A percentile compares a stretch with the other conserved stretches of the same genome.
phyloP scores from a whole-genome alignment of 2,329 filamentous ascomycete genomes.

The Fusarium poae region DNA sequence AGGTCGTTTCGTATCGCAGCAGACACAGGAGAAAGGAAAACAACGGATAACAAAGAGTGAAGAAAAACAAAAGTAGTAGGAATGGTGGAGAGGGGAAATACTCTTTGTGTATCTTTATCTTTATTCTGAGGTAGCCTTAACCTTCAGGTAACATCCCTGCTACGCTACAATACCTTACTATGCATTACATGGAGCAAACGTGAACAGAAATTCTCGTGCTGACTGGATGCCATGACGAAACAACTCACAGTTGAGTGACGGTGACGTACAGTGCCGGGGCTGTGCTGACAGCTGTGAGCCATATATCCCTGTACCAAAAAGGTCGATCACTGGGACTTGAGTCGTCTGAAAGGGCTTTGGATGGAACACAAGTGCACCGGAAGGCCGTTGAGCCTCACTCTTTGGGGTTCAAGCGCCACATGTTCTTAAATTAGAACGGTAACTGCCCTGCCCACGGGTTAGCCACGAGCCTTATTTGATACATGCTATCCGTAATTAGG shows the following conservation, averaged over 20 bases:
- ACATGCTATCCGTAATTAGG: neutral
- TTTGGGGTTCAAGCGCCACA: slow-evolving; percentile 24
- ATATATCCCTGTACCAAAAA: slow-evolving; percentile 30
- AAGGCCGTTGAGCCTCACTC: slow-evolving; percentile 35
- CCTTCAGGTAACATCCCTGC: slow-evolving; percentile 29
- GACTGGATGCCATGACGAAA: slow-evolving; percentile 42
- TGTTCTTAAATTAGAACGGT: slow-evolving; percentile 44
- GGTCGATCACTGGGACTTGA: slow-evolving; percentile 32
- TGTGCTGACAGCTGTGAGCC: slow-evolving; percentile 43
- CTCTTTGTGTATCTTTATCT: neutral
- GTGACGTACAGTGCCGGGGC: slow-evolving; percentile 49
- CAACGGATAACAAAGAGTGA: slow-evolving; percentile 30
- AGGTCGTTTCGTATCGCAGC: slow-evolving; percentile 8
- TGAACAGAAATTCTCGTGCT: slow-evolving; percentile 20
- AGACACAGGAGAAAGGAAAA: slow-evolving; percentile 24
- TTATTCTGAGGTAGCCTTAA: slow-evolving; percentile 6
- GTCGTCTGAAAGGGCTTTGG: slow-evolving; percentile 18
- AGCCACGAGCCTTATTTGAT: slow-evolving; percentile 18
- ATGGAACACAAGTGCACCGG: slow-evolving; percentile 8
- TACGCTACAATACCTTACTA: slow-evolving; percentile 2
- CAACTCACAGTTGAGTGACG: slow-evolving; percentile 44
- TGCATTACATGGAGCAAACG: slow-evolving; percentile 7
- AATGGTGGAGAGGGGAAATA: neutral
- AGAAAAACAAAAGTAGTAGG: neutral
- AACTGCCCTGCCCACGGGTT: slow-evolving; percentile 4